Evolutionary conservation across 2,329 filamentous ascomycete species (phyloP).

Genomic region (Fusarium austroafricanum): DNA sequence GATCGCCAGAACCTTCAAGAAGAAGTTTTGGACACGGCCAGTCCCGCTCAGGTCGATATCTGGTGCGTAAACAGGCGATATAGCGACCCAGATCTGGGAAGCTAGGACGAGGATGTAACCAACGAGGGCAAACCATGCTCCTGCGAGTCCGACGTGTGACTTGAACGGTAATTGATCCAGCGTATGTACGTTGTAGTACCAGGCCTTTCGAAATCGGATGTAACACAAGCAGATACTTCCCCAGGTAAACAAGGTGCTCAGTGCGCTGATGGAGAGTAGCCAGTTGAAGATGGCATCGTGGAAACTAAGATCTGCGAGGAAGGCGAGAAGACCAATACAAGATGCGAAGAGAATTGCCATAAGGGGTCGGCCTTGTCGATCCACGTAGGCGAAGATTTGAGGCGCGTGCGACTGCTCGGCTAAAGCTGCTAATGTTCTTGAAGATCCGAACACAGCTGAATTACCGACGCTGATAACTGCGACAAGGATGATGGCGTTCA

Average conservation of each 20-base stretch:
- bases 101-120: conserved; percentile 81
- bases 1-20: conserved; percentile 75
- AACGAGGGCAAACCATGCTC: conserved; percentile 83
- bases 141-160: conserved; percentile 80
- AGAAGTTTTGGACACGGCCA: conserved; percentile 73
- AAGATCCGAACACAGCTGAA: conserved; percentile 90
- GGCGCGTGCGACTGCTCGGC: conserved; percentile 90
- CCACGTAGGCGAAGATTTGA: conserved; percentile 80
- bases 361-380: conserved; percentile 84
- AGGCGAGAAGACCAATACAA: conserved; percentile 78
- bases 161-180: conserved; percentile 83
- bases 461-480: conserved; percentile 93
- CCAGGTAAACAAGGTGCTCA: conserved; percentile 83
- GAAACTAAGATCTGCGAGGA: conserved; percentile 73
- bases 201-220: conserved; percentile 87
- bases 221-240: conserved; percentile 86
- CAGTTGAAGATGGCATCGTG: conserved; percentile 77
- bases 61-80: conserved; percentile 74
- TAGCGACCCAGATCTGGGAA: conserved; percentile 89
- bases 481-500: conserved; percentile 95
- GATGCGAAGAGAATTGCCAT: conserved; percentile 77
- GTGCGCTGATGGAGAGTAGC: conserved; percentile 79
- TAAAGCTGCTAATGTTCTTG: conserved; percentile 86
- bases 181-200: conserved; percentile 73
- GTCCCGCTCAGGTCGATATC: conserved; percentile 51